A percentile compares a stretch with the other conserved stretches of the same genome.
Conservation (phyloP, 1,284 basidiomycete species). For the Inonotus obliquus region DNA sequence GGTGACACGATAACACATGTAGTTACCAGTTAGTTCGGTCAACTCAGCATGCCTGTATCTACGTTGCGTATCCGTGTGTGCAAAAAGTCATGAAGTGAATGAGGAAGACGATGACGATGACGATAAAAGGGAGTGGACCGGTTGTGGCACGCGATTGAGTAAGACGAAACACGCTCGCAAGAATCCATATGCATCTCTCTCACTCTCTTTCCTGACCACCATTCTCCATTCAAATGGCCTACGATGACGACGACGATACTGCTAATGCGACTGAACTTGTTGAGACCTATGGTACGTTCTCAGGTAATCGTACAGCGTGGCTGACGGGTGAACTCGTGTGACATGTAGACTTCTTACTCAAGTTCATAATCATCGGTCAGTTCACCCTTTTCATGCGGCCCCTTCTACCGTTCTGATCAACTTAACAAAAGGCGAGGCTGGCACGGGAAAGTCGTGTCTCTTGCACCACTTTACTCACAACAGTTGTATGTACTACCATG, state of each 20-base stretch:
- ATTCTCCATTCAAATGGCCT: slow-evolving; percentile 24
- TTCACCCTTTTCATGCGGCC: slow-evolving; percentile 12
- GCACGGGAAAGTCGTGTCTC: slow-evolving; percentile 94
- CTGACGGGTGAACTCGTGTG: neutral
- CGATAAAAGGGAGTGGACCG: too few relatives aligned
- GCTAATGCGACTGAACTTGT: slow-evolving; percentile 83
- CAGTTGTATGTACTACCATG: slow-evolving; percentile 58
- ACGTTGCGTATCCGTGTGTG: too few relatives aligned
- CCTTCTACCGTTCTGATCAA: slow-evolving; percentile 13
- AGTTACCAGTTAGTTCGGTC: neutral
- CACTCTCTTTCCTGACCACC: slow-evolving; percentile 14
- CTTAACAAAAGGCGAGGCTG: slow-evolving; percentile 75
- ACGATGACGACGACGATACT: slow-evolving; percentile 61
- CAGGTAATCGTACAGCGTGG: neutral
- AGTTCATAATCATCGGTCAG: slow-evolving; percentile 93
- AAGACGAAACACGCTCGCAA: neutral
- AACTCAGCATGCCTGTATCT: too few relatives aligned
- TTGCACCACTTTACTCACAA: slow-evolving; percentile 96
- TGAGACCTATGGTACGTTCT: slow-evolving; percentile 80
- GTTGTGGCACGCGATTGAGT: neutral
- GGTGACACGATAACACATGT: slow-evolving; percentile 44
- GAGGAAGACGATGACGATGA: neutral
- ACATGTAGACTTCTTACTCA: slow-evolving; percentile 91
- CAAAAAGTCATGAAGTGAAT: too few relatives aligned
- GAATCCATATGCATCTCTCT: neutral